Evolutionary conservation across 768 basidiomycete genomes (phyloP).

Genomic region (Coprinellus aureogranulatus): DNA sequence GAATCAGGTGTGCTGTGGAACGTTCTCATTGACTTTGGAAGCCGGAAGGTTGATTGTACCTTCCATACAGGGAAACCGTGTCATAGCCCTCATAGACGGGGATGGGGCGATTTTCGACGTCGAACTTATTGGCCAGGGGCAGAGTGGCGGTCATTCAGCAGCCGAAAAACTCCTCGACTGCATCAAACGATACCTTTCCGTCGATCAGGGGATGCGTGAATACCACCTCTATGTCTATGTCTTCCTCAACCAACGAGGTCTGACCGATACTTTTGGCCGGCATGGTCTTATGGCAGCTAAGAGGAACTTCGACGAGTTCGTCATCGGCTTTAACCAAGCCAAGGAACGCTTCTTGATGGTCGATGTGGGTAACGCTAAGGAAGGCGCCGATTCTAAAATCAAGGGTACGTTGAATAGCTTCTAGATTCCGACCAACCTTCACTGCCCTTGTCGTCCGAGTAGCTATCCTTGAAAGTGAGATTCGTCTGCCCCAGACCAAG

Average conservation of each 20-base stretch:
- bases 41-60: too few relatives aligned
- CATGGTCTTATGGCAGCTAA: slow-evolving; percentile 34
- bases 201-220: slow-evolving; percentile 33
- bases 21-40: too few relatives aligned
- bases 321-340: slow-evolving; percentile 69
- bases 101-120: slow-evolving; percentile 60
- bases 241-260: slow-evolving; percentile 62
- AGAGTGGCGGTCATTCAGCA: slow-evolving; percentile 55
- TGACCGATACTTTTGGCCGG: slow-evolving; percentile 50
- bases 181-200: slow-evolving; percentile 36
- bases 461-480: slow-evolving; percentile 60
- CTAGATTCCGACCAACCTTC: slow-evolving; percentile 4
- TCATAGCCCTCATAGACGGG: slow-evolving; percentile 61
- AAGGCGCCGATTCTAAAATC: slow-evolving; percentile 74
- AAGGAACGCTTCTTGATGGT: slow-evolving; percentile 64
- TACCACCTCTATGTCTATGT: slow-evolving; percentile 62
- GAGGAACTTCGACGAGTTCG: slow-evolving; percentile 58
- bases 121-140: slow-evolving; percentile 53
- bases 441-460: slow-evolving; percentile 1
- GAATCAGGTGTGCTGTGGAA: too few relatives aligned
- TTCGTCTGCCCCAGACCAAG: slow-evolving; percentile 59
- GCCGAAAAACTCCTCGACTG: slow-evolving; percentile 47
- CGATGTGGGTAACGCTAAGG: slow-evolving; percentile 69
- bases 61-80: slow-evolving; percentile 38
- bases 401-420: slow-evolving; percentile 62